phyloP scores from a whole-genome alignment of 1,139 yeast species.

The Saccharomycopsis crataegensis region DNA sequence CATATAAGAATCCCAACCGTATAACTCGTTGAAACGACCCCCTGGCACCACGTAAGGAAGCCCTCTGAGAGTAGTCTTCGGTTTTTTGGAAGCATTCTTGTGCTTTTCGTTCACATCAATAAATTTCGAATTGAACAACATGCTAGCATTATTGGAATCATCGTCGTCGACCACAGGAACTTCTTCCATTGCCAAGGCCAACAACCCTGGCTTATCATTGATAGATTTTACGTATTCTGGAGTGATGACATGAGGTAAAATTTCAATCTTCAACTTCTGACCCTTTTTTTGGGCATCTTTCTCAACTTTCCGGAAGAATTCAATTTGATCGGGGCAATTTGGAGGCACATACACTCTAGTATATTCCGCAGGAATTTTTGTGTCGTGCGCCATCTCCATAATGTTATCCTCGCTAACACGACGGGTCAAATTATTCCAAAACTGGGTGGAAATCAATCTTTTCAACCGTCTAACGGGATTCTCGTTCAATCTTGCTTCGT shows the following conservation, averaged over 20 bases:
- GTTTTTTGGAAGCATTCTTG: not conserved
- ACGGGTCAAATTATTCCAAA: constrained; percentile 79
- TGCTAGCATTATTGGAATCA: not conserved
- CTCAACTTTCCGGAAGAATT: constrained; percentile 48
- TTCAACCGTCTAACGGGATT: constrained; percentile 78
- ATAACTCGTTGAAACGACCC: constrained; percentile 90
- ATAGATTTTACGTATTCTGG: constrained; percentile 68
- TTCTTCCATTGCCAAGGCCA: constrained; percentile 66
- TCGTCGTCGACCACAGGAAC: not conserved
- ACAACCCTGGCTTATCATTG: constrained; percentile 77
- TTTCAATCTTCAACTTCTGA: constrained; percentile 63
- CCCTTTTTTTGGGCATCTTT: constrained; percentile 33
- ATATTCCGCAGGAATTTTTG: constrained; percentile 55
- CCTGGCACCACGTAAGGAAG: constrained; percentile 96
- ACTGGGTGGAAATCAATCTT: constrained; percentile 66
- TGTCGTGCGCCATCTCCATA: constrained; percentile 66
- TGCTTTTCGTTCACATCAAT: constrained; percentile 23
- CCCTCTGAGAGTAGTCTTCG: constrained; percentile 40
- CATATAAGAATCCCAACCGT: constrained; percentile 98
- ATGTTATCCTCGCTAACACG: constrained; percentile 55
- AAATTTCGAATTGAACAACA: constrained; percentile 2
- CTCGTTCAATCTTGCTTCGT: constrained; percentile 78
- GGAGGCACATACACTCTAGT: constrained; percentile 79
- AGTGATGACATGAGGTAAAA: constrained; percentile 52
- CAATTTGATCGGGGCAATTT: constrained; percentile 63